Evolutionary conservation across 306 rosid species (phyloP).

Genomic region (Begonia masoniana): DNA sequence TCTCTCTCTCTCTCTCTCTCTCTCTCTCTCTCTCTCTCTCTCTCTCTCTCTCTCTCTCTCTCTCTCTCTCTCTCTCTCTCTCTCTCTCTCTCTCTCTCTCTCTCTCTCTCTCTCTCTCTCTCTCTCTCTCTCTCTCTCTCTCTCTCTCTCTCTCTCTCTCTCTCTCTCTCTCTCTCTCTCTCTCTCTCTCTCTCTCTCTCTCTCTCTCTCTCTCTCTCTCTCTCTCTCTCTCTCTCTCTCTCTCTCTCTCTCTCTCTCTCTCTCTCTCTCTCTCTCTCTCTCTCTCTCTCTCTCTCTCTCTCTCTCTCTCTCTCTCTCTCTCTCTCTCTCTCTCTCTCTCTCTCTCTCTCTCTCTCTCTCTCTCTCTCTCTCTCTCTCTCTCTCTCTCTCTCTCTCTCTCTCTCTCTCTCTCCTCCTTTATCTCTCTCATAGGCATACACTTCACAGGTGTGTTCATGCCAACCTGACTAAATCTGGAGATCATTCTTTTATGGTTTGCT

Average conservation of each 20-base stretch:
- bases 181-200: background rate
- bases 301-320: background rate
- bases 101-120: background rate
- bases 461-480: conserved; percentile 4
- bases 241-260: background rate
- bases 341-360: no score
- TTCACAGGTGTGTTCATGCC: background rate
- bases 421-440: conserved; percentile 5
- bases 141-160: background rate
- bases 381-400: background rate
- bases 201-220: conserved; percentile 4
- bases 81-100: background rate
- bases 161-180: background rate
- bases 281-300: conserved; percentile 3
- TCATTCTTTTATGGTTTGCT: background rate
- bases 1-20: background rate
- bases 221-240: background rate
- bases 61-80: background rate
- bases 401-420: conserved; percentile 6
- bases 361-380: background rate
- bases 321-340: background rate
- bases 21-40: background rate
- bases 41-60: conserved; percentile 4
- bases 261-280: background rate
- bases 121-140: conserved; percentile 4